phyloP scores from a whole-genome alignment of 805 yeast species.

The Starmera amethionina region DNA sequence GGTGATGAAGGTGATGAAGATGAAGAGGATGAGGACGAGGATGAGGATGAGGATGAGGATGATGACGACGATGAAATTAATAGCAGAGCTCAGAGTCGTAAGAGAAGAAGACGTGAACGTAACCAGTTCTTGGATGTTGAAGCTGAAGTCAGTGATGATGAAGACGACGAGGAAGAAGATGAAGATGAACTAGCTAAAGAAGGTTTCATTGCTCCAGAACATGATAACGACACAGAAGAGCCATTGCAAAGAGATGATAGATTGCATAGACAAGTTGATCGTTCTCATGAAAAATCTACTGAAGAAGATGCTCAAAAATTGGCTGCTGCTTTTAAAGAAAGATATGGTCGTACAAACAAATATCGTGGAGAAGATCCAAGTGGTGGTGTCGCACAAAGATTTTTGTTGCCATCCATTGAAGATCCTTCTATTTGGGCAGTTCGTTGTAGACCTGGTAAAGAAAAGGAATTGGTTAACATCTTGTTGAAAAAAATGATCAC shows the following conservation, averaged over 20 bases:
- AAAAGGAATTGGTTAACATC: constrained; percentile 81
- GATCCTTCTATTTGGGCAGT: constrained; percentile 97
- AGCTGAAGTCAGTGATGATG: constrained; percentile 95
- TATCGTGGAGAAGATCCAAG: constrained; percentile 68
- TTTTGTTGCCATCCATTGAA: constrained; percentile 88
- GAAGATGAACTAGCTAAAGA: constrained; percentile 80
- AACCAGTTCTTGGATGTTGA: constrained; percentile 94
- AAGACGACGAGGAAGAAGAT: constrained; percentile 92
- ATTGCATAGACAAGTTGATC: constrained; percentile 84
- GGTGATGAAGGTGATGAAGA: constrained; percentile 19
- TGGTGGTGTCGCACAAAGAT: constrained; percentile 84
- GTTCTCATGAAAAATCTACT: constrained; percentile 73
- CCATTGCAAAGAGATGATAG: constrained; percentile 52
- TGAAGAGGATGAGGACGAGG: constrained; percentile 29
- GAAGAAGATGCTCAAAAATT: constrained; percentile 93
- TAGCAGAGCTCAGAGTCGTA: constrained; percentile 34
- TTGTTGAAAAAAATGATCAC: constrained; percentile 77
- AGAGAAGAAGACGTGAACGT: constrained; percentile 38
- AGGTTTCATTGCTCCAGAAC: constrained; percentile 74
- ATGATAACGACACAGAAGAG: constrained; percentile 47
- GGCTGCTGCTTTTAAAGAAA: constrained; percentile 85
- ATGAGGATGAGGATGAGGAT: constrained; percentile 38
- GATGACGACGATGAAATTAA: constrained; percentile 55
- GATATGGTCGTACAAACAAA: constrained; percentile 81
- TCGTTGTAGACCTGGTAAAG: constrained; percentile 87